A percentile compares a stretch with the other conserved stretches of the same genome.
phyloP scores from a whole-genome alignment of 164 flowering plant species.

The Nymphaea thermarum region DNA sequence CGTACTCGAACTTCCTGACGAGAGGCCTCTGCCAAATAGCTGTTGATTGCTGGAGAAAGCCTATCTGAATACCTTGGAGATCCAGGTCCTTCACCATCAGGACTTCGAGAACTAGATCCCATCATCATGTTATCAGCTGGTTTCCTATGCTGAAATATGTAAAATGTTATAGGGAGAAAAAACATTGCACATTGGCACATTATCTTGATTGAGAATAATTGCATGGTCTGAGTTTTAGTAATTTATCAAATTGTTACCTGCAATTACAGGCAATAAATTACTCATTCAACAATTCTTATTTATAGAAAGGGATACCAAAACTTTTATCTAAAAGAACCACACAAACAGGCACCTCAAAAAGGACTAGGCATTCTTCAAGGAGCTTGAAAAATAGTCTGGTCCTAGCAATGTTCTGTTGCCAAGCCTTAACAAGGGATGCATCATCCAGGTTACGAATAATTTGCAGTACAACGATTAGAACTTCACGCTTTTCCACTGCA shows the following conservation, averaged over 20 bases:
- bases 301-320: too few species aligned
- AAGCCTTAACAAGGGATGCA: constrained; percentile 83
- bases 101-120: constrained; percentile 80
- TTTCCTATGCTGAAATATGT: constrained; percentile 65
- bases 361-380: constrained; percentile 77
- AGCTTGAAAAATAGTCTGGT: constrained; percentile 97
- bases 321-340: not conserved
- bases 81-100: constrained; percentile 59
- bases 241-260: too few species aligned
- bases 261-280: too few species aligned
- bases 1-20: constrained; percentile 90
- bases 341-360: constrained; percentile 71
- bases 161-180: not conserved
- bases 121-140: constrained; percentile 76
- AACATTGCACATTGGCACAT: too few species aligned
- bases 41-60: constrained; percentile 95
- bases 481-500: constrained; percentile 91
- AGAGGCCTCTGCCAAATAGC: constrained; percentile 87
- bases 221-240: too few species aligned
- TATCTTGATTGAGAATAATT: too few species aligned
- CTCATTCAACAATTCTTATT: too few species aligned
- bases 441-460: constrained; percentile 90
- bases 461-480: constrained; percentile 72
- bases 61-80: constrained; percentile 90
- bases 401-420: constrained; percentile 98